phyloP scores from a whole-genome alignment of 495 filamentous ascomycete species.

The Penicillium mononematosum region DNA sequence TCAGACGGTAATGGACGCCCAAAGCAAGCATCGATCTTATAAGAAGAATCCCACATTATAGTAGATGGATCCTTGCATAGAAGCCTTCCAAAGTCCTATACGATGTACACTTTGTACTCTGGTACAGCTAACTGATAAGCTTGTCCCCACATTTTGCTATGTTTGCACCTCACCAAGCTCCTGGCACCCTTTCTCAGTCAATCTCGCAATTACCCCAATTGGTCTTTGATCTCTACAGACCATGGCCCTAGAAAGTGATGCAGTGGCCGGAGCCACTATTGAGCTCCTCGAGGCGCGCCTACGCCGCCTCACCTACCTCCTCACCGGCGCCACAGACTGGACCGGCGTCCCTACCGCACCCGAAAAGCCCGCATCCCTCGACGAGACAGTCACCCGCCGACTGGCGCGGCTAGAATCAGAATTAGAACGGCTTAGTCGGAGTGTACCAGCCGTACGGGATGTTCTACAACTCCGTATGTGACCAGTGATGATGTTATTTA shows the following conservation, averaged over 20 bases:
- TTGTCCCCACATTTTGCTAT: constrained; percentile 28
- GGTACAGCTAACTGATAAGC: not conserved
- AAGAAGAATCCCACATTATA: not conserved
- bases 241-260: constrained; percentile 41
- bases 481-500: not conserved
- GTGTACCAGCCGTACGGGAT: constrained; percentile 49
- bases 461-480: constrained; percentile 49
- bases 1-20: not conserved
- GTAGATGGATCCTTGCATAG: not conserved
- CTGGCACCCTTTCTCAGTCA: not conserved
- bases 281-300: constrained; percentile 76
- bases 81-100: not conserved
- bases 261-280: constrained; percentile 57
- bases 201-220: constrained; percentile 1
- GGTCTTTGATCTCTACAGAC: constrained; percentile 3
- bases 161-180: constrained; percentile 26
- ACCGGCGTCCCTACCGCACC: constrained; percentile 40
- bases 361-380: constrained; percentile 37
- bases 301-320: constrained; percentile 67
- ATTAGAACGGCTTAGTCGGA: constrained; percentile 49
- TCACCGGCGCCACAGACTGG: constrained; percentile 60
- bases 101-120: not conserved
- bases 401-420: constrained; percentile 64
- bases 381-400: constrained; percentile 50
- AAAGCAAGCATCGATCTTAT: not conserved